Evolutionary conservation across 1,139 yeast genomes (phyloP).

Genomic region (Cylindricascospora bacillispora): DNA sequence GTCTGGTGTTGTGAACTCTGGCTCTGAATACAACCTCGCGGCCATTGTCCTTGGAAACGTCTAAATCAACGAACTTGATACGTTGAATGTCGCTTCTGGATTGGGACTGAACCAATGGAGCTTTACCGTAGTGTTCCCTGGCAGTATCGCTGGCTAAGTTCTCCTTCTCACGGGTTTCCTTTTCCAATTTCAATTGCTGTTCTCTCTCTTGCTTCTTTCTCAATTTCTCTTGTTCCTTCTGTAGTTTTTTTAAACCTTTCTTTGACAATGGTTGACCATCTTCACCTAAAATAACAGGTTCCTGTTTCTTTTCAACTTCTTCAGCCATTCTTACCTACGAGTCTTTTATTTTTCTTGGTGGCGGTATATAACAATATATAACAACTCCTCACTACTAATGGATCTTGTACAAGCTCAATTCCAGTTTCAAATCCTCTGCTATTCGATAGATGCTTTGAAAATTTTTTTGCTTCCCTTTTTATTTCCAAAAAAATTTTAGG

Average conservation of each 20-base stretch:
- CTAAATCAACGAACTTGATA: conserved; percentile 41
- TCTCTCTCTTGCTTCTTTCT: conserved; percentile 89
- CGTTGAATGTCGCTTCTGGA: conserved; percentile 50
- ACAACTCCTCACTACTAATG: no score
- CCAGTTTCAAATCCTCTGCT: no score
- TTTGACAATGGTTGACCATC: conserved; percentile 94
- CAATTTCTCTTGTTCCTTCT: conserved; percentile 87
- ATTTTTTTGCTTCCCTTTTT: no score
- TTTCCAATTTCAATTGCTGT: conserved; percentile 74
- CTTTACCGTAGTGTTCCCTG: conserved; percentile 75
- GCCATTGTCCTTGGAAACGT: conserved; percentile 54
- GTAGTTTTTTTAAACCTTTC: conserved; percentile 88
- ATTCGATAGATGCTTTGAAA: no score
- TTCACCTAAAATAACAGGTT: conserved; percentile 37
- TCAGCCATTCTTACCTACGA: no score
- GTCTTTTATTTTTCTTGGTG: no score
- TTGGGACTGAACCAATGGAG: conserved; percentile 72
- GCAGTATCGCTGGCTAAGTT: conserved; percentile 64
- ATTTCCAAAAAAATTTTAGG: no score
- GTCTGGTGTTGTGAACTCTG: conserved; percentile 83
- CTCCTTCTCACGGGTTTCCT: conserved; percentile 49
- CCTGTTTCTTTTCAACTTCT: conserved; percentile 6
- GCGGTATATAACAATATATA: no score
- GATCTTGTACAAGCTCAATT: no score
- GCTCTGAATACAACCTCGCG: conserved; percentile 80